Evolutionary conservation across 1,284 basidiomycete species (phyloP), one percentile per base, ranked within the genome.

Genomic region (Cryptococcus depauperatus): DNA sequence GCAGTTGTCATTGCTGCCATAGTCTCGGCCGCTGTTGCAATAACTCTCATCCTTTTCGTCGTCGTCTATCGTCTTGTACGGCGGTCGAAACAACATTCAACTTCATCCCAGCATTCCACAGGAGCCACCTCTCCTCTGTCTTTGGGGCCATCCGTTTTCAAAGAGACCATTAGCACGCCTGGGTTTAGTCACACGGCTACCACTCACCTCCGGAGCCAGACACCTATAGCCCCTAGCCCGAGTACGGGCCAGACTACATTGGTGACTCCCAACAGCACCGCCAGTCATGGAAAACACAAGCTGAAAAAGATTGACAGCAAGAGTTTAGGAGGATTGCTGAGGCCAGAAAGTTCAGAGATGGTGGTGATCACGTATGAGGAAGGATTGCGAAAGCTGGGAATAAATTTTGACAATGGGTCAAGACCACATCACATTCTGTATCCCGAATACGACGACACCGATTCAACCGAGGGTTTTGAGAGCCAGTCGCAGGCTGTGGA

Each of bases 1-100:
- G 11, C 44, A 63, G 61, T 63, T 39, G 45, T 43, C 14, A 55
- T 63, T 16, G 58, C 54, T 23, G 61, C 61, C 14, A 57, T 63
- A 21, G 54, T 37, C 13, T 47, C 49, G 2, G 57, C 46, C n/a
- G 35, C 28, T 3, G 19, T 56, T 18, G 61, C 61, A 16, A 33
- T 61, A 37, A n/a, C 56, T 13, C 44, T 60, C 21, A 37, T 59
- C 29, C 5, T 56, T 35, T 25, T 50, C 23, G 47, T 50, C 19
- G 6, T 45, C 32, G 21, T 50, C 27, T 27, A 30, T 16, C 43
- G 30, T 22, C 28, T 41, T 23, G 4, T 40, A 19, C 40, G 34
- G 7, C 22, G 19, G 30, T 30, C 48, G 37, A 18, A 43, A 18
- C 30, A 21, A 9, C 5, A 10, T 18, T 21, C 29, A 16, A 28